phyloP scores from a whole-genome alignment of 768 basidiomycete genomes.

The Calocybe gangraenosa region DNA sequence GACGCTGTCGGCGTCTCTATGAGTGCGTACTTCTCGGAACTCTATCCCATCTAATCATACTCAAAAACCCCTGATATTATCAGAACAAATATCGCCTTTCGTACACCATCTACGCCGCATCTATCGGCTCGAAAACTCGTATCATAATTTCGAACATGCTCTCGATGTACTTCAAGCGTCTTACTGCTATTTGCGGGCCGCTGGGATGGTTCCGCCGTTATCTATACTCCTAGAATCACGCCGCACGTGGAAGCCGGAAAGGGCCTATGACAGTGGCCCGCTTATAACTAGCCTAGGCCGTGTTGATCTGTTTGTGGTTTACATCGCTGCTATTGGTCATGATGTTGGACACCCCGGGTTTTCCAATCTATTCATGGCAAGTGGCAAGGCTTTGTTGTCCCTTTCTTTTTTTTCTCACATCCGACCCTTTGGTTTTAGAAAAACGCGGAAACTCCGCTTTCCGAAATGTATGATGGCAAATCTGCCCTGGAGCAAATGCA shows the following conservation, averaged over 20 bases:
- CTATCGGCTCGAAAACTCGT: conserved; percentile 88
- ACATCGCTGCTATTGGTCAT: conserved; percentile 93
- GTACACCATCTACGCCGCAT: conserved; percentile 86
- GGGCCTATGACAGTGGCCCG: conserved; percentile 31
- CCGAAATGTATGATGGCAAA: conserved; percentile 82
- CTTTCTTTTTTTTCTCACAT: background rate
- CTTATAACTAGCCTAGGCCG: conserved; percentile 47
- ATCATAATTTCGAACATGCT: conserved; percentile 98
- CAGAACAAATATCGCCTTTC: conserved; percentile 74
- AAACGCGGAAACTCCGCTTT: conserved; percentile 89
- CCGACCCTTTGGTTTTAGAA: conserved; percentile 46
- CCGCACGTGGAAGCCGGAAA: conserved; percentile 35
- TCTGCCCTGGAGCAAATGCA: conserved; percentile 94
- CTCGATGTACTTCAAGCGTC: conserved; percentile 94
- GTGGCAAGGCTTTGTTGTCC: conserved; percentile 27
- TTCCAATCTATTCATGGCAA: conserved; percentile 89
- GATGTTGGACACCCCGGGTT: conserved; percentile 97
- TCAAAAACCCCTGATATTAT: conserved; percentile 7
- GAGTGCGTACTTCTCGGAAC: conserved; percentile 36
- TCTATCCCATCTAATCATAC: conserved; percentile 13
- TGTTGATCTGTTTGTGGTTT: conserved; percentile 78
- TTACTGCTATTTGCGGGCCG: conserved; percentile 77
- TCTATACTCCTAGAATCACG: conserved; percentile 55
- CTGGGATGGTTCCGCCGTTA: conserved; percentile 78
- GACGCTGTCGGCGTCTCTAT: conserved; percentile 54